phyloP scores from a whole-genome alignment of 345 rosid genomes.

The Gossypium longicalyx region DNA sequence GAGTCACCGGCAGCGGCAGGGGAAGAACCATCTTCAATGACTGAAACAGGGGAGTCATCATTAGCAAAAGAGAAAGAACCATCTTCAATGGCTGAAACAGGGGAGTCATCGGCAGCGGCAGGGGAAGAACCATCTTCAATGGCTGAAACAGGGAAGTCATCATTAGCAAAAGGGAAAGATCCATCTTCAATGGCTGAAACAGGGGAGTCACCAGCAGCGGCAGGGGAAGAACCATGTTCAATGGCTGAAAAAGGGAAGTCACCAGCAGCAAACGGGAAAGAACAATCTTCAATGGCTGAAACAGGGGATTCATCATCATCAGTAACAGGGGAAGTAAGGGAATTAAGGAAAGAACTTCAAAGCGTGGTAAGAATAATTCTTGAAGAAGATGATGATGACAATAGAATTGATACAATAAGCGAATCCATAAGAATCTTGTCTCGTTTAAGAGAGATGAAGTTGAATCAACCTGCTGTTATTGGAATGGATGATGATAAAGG shows the following conservation, averaged over 20 bases:
- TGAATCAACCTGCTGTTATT: background rate
- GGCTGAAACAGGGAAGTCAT: no score
- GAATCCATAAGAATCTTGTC: background rate
- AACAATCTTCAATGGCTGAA: background rate
- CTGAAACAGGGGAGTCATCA: no score
- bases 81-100: no score
- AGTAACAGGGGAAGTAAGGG: background rate
- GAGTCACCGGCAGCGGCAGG: background rate
- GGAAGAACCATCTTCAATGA: no score
- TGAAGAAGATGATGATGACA: background rate
- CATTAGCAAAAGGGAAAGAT: accelerated
- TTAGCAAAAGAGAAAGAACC: no score
- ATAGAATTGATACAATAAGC: background rate
- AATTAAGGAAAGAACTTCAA: background rate
- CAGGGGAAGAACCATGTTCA: no score
- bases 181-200: no score
- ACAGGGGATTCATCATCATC: background rate
- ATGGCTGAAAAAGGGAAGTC: no score
- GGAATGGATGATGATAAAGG: no score
- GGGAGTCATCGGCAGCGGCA: accelerated
- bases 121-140: no score
- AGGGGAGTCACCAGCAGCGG: no score
- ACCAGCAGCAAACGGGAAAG: no score
- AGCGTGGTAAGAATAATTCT: background rate
- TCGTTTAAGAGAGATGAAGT: background rate